Conservation (phyloP, 768 basidiomycete species). For the Lactarius indigo region DNA sequence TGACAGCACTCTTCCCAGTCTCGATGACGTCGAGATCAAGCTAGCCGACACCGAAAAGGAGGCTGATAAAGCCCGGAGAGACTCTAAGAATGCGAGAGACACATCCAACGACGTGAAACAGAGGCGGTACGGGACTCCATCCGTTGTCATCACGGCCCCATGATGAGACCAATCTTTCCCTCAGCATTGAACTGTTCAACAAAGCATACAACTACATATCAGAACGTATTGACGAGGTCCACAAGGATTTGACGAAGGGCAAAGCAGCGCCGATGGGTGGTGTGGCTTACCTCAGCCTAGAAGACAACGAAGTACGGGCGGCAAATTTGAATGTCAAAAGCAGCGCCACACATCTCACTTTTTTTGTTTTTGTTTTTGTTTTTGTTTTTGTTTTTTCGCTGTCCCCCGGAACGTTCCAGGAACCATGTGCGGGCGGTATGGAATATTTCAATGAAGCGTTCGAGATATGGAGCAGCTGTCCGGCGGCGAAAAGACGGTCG, state of each 20-base stretch:
- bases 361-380: background rate
- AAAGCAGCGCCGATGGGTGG: constrained; percentile 93
- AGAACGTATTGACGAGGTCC: constrained; percentile 90
- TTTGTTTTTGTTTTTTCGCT: no score
- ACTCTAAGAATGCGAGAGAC: constrained; percentile 85
- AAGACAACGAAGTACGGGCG: constrained; percentile 81
- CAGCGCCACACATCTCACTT: constrained; percentile 1
- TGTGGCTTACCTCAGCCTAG: constrained; percentile 92
- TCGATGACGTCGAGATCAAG: constrained; percentile 82
- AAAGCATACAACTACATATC: constrained; percentile 96
- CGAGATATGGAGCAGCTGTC: constrained; percentile 99
- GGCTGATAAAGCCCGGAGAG: constrained; percentile 87
- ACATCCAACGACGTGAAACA: constrained; percentile 86
- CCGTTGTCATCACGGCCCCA: background rate
- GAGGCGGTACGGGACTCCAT: constrained; percentile 50
- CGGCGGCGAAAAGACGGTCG: constrained; percentile 98
- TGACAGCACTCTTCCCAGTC: constrained; percentile 37
- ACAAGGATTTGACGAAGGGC: constrained; percentile 97
- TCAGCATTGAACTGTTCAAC: constrained; percentile 82
- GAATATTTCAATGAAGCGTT: constrained; percentile 98
- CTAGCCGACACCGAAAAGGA: constrained; percentile 88
- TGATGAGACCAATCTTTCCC: background rate
- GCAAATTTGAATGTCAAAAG: background rate
- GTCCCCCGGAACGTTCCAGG: constrained; percentile 40
- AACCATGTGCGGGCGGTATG: constrained; percentile 84